A percentile compares a stretch with the other conserved stretches of the same genome.
Conservation (phyloP, 352 stramenopile species). For the Blastocystis sp. region DNA sequence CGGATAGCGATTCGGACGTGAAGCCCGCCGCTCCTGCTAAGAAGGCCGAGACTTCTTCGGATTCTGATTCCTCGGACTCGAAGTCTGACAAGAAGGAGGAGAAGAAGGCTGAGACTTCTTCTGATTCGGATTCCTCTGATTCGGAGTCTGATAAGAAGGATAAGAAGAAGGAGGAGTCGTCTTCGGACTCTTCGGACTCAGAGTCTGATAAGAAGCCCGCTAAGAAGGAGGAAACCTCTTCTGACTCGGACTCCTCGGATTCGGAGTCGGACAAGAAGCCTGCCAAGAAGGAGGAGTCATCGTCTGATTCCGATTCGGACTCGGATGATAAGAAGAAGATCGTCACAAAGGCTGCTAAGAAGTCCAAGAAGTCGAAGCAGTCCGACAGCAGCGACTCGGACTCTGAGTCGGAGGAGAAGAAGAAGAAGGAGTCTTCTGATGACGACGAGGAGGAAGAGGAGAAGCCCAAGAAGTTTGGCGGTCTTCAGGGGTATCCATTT, state of each 20-base stretch:
- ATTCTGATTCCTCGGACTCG: neutral
- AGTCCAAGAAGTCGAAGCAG: conserved; percentile 20
- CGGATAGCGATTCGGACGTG: conserved; percentile 18
- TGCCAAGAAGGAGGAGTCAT: neutral
- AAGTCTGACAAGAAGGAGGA: neutral
- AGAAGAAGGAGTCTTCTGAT: conserved; percentile 6
- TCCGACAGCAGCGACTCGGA: conserved; percentile 5
- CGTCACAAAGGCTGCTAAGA: conserved; percentile 51
- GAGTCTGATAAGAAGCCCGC: conserved; percentile 52
- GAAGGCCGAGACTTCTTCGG: conserved; percentile 44
- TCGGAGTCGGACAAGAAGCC: conserved; percentile 44
- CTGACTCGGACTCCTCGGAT: neutral
- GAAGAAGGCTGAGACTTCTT: conserved; percentile 27
- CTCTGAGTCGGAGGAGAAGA: conserved; percentile 49
- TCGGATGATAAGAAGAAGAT: no score
- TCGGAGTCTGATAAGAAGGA: conserved; percentile 13
- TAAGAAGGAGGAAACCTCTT: neutral
- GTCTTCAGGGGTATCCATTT: conserved; percentile 30
- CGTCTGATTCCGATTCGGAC: neutral
- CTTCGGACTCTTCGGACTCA: conserved; percentile 34
- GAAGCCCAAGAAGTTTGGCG: conserved; percentile 52
- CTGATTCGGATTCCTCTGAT: neutral
- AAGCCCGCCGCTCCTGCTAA: conserved; percentile 23
- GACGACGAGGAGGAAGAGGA: conserved; percentile 49
- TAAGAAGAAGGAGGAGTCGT: conserved; percentile 17